phyloP scores from a whole-genome alignment of 2,329 filamentous ascomycete species.

The Colletotrichum destructivum region DNA sequence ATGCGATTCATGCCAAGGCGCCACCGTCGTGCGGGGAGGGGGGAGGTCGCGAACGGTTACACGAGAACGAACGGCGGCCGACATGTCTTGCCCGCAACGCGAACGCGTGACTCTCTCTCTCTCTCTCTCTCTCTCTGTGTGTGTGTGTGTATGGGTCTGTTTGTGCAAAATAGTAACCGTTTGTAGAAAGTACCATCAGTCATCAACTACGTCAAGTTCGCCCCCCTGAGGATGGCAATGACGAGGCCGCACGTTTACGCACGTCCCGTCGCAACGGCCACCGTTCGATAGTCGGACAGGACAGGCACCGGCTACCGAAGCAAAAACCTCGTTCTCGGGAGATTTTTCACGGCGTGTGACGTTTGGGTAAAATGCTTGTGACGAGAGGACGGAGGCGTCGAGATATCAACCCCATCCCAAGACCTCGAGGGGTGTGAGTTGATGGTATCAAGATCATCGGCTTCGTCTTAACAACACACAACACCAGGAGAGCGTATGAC shows the following conservation, averaged over 20 bases:
- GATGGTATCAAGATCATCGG: not conserved
- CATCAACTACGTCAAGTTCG: conserved; percentile 9
- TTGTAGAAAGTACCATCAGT: not conserved
- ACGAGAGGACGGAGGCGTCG: not conserved
- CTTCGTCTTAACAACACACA: not conserved
- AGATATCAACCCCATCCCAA: not conserved
- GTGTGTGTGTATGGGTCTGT: not conserved
- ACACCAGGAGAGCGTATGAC: too few relatives aligned
- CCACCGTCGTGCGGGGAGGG: too few relatives aligned
- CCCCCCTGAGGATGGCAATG: not conserved
- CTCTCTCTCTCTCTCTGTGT: too few relatives aligned
- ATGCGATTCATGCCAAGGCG: not conserved
- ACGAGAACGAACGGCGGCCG: not conserved
- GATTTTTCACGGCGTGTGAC: not conserved
- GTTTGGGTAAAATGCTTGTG: not conserved
- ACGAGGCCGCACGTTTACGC: conserved; percentile 4
- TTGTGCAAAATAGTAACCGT: not conserved
- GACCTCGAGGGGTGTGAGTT: too few relatives aligned
- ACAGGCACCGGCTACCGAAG: not conserved
- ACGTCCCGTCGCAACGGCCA: conserved; percentile 16
- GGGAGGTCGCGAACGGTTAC: not conserved
- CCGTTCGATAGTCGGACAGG: conserved; percentile 10
- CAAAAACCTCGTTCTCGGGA: not conserved
- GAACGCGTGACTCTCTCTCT: too few relatives aligned
- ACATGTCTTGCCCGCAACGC: too few relatives aligned